Base-by-base conservation (phyloP, 1,284 basidiomycete genomes). In the Malassezia japonica region DNA sequence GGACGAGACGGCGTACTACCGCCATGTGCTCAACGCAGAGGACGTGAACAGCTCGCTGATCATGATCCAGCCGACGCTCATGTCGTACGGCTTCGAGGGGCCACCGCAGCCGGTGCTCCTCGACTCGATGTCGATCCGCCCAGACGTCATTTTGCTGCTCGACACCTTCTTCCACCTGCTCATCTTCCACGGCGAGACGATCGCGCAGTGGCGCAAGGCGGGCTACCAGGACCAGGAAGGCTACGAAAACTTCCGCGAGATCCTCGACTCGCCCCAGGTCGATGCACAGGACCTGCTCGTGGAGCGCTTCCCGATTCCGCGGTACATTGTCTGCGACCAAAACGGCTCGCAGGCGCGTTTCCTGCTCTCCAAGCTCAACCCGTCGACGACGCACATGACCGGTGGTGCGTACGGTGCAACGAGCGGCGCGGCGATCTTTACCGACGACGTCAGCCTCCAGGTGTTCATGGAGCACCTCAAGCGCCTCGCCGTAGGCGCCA, bases 151-250 rank as follows among this genome's bases (percentile, higher is more conserved):
- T 63, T 81, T 99, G 31, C 81, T 99, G n/a, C 83, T 99, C 57
- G 94, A 99, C 73, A 98, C 94, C 3, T 99, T 95, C 81, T 98
- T 99, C 87, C 94, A 99, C 74, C 95, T 98, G 64, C 84, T 98
- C 67, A 98, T 98, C 76, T 98, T 95, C 85, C 91, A 98, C 73
- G 94, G 94, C 25, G 89, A 92, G 75, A 90, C 90, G 15, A 81
- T 98, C 47, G 90, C 92, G 0, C 86, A 91, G 74, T 99, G 94
- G 94, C 82, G 92, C 50, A 96, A 98, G 76, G 88, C 89, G n/a
- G 90, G 91, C 6, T 99, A 98, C 73, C 94, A 98, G 72, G 91
- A 99, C 8, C 91, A 96, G 76, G 92, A 96, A 71, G 92, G 90
- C 29, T 95, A 98, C 65, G 94, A 96, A 74, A 96, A 96, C 77